Conservation (phyloP, 306 rosid species). For the Myrica gale region DNA sequence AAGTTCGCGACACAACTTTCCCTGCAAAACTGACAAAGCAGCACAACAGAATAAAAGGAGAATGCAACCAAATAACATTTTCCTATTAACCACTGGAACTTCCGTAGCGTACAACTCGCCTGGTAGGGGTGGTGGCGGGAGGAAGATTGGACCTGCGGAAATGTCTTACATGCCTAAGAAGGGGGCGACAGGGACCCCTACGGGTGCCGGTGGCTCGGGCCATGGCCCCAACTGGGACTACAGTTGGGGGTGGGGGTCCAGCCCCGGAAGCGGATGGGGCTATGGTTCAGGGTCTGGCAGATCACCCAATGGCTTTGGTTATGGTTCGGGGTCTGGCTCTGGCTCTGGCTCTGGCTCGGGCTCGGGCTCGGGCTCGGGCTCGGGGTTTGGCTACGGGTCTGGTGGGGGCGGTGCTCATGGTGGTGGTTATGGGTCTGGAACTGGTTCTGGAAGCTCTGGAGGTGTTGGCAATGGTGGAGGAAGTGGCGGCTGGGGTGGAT, state of each 20-base stretch:
- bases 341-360: conserved; percentile 65
- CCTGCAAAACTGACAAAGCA: not conserved
- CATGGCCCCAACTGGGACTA: conserved; percentile 77
- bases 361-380: conserved; percentile 57
- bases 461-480: conserved; percentile 21
- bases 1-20: not conserved
- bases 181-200: conserved; percentile 39
- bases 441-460: conserved; percentile 39
- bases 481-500: conserved; percentile 21
- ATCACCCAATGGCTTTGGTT: too few relatives aligned
- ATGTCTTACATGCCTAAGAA: conserved; percentile 32
- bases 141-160: conserved; percentile 25
- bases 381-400: conserved; percentile 56
- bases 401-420: conserved; percentile 57
- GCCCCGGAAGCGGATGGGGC: conserved; percentile 70
- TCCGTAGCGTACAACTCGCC: not conserved
- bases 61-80: conserved; percentile 34
- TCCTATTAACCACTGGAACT: too few relatives aligned
- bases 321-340: conserved; percentile 82
- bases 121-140: conserved; percentile 7
- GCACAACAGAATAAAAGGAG: not conserved
- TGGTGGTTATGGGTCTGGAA: conserved; percentile 58
- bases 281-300: too few relatives aligned
- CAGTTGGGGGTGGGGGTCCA: conserved; percentile 84
- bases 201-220: conserved; percentile 59